Conservation (phyloP, 208 protist genomes). For the Acanthamoeba comandoni region DNA sequence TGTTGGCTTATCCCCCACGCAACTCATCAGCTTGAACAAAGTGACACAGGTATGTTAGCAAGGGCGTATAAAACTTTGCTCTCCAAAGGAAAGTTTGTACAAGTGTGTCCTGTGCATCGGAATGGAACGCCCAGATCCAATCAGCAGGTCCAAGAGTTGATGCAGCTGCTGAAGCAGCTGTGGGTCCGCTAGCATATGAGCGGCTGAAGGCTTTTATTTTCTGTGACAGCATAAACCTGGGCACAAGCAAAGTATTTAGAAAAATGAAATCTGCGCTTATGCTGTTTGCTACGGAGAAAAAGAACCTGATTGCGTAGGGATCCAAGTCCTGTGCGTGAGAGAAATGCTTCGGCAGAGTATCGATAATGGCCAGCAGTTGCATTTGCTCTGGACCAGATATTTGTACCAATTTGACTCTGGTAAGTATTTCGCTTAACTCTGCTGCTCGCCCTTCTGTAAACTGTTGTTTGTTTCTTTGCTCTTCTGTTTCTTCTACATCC, state of each 20-base stretch:
- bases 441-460: conserved; percentile 28
- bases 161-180: not conserved
- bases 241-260: not conserved
- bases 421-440: conserved; percentile 68
- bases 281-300: not conserved
- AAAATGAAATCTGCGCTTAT: not conserved
- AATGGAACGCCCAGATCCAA: conserved; percentile 82
- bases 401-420: not conserved
- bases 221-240: conserved; percentile 31
- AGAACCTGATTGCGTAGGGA: conserved; percentile 53
- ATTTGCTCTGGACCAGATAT: conserved; percentile 68
- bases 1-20: conserved; percentile 8
- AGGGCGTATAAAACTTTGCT: too few relatives aligned
- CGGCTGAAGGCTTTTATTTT: conserved; percentile 26
- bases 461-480: conserved; percentile 3
- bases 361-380: conserved; percentile 74
- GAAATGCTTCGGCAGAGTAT: conserved; percentile 59
- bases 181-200: not conserved
- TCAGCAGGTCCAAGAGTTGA: conserved; percentile 30
- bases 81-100: conserved; percentile 7
- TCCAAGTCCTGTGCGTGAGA: conserved; percentile 72
- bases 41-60: too few relatives aligned
- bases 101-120: conserved; percentile 81
- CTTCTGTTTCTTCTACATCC: not conserved
- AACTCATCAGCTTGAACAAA: not conserved